Evolutionary conservation across 306 rosid genomes (phyloP).

Genomic region (Quercus alba): DNA sequence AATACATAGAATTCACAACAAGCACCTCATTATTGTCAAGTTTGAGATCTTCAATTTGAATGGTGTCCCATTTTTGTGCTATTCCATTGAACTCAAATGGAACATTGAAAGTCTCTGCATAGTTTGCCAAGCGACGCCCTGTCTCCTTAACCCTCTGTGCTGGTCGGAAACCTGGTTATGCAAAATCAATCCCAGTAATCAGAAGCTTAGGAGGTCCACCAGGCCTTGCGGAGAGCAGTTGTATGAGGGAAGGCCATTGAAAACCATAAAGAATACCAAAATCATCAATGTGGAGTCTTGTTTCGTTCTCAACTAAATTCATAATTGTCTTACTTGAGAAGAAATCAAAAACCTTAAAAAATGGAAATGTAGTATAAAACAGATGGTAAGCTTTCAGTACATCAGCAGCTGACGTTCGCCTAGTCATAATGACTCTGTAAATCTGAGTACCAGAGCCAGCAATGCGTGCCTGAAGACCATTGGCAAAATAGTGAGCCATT

Average conservation of each 20-base stretch:
- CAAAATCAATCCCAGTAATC: constrained; percentile 35
- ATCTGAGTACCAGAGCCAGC: constrained; percentile 36
- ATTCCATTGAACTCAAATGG: constrained; percentile 37
- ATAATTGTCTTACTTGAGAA: constrained; percentile 37
- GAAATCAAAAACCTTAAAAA: constrained; percentile 23
- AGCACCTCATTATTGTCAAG: constrained; percentile 28
- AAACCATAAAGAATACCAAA: constrained; percentile 33
- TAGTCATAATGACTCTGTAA: constrained; percentile 28
- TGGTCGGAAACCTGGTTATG: constrained; percentile 40
- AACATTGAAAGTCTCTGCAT: constrained; percentile 31
- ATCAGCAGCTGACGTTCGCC: constrained; percentile 35
- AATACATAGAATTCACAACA: constrained; percentile 24
- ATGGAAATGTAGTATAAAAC: constrained; percentile 32
- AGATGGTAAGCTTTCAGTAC: constrained; percentile 39
- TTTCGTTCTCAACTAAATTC: constrained; percentile 29
- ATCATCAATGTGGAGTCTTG: constrained; percentile 38
- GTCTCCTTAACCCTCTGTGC: constrained; percentile 37
- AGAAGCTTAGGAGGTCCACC: constrained; percentile 42
- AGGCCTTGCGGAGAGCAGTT: constrained; percentile 18
- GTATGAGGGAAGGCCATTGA: constrained; percentile 35
- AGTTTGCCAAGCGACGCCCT: constrained; percentile 23
- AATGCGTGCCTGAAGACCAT: constrained; percentile 40
- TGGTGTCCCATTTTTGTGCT: constrained; percentile 40
- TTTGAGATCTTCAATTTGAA: constrained; percentile 37
- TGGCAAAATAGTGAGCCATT: constrained; percentile 33